These are phyloP conservation scores for Boletales sp. DNA, from an alignment of 768 basidiomycete genomes.

Conservation along the genomic window DNA sequence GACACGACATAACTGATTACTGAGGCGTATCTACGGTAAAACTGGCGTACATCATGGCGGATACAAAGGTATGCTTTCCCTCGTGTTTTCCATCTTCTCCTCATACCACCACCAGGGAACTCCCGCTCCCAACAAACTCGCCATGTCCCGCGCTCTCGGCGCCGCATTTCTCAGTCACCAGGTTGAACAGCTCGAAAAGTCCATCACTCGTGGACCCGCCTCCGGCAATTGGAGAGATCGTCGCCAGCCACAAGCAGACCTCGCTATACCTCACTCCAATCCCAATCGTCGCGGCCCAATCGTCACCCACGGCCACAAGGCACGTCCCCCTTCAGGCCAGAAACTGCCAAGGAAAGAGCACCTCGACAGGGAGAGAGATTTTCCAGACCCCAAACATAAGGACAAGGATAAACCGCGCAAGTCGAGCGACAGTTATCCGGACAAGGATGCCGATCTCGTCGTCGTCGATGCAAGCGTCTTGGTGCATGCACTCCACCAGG, in stretches of 20 bases:
- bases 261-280: slow-evolving; percentile 8
- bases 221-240: slow-evolving; percentile 63
- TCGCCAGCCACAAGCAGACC: slow-evolving; percentile 28
- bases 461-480: slow-evolving; percentile 82
- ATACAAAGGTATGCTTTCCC: slow-evolving; percentile 12
- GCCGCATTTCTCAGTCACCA: slow-evolving; percentile 86
- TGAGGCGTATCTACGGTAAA: background rate
- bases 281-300: slow-evolving; percentile 15
- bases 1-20: background rate
- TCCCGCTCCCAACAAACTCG: slow-evolving; percentile 52
- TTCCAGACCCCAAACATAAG: slow-evolving; percentile 14
- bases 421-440: slow-evolving; percentile 24
- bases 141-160: slow-evolving; percentile 84
- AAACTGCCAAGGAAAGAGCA: slow-evolving; percentile 23
- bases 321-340: slow-evolving; percentile 17
- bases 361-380: slow-evolving; percentile 18
- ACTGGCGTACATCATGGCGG: slow-evolving; percentile 15
- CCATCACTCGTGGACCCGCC: slow-evolving; percentile 51
- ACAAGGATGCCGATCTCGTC: slow-evolving; percentile 70
- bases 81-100: no score
- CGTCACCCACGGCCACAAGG: slow-evolving; percentile 18
- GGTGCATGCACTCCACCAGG: slow-evolving; percentile 69
- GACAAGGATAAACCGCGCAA: slow-evolving; percentile 22
- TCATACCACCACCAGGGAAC: background rate
- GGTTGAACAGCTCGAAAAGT: slow-evolving; percentile 83